Evolutionary conservation across 192 early-diverging fungal species (phyloP).

Genomic region (Podila verticillata): DNA sequence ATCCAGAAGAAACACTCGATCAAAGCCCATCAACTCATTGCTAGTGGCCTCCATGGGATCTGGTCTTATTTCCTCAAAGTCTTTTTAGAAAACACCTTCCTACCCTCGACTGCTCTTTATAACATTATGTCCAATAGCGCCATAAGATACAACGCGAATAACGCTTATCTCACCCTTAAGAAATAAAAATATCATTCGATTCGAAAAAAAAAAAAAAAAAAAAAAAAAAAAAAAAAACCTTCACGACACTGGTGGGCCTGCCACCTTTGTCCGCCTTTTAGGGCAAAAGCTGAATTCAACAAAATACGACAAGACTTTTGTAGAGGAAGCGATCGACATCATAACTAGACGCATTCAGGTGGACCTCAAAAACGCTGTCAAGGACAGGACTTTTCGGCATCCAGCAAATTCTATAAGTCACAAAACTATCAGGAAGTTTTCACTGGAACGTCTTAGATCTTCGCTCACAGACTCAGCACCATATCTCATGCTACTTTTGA

Average conservation of each 20-base stretch:
- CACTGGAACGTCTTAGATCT: slow-evolving; percentile 1
- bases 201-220: no score
- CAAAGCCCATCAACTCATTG: no score
- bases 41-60: no score
- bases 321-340: not conserved
- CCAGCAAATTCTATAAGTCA: slow-evolving; percentile 16
- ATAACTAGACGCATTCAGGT: slow-evolving; percentile 5
- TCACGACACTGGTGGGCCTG: slow-evolving; percentile 6
- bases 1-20: no score
- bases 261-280: slow-evolving; percentile 6
- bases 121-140: no score
- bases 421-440: slow-evolving; percentile 6
- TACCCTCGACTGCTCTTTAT: no score
- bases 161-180: no score
- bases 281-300: not conserved
- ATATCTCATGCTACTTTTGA: slow-evolving; percentile 10
- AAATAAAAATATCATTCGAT: no score
- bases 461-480: slow-evolving; percentile 1
- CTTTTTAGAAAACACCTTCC: no score
- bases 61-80: no score
- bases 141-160: no score
- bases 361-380: slow-evolving; percentile 8
- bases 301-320: not conserved
- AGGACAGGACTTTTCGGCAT: slow-evolving; percentile 7
- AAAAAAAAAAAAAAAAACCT: no score